Evolutionary conservation across 2,329 filamentous ascomycete species (phyloP), one percentile per base, ranked within the genome.

Genomic region (Erysiphe pulchra): DNA sequence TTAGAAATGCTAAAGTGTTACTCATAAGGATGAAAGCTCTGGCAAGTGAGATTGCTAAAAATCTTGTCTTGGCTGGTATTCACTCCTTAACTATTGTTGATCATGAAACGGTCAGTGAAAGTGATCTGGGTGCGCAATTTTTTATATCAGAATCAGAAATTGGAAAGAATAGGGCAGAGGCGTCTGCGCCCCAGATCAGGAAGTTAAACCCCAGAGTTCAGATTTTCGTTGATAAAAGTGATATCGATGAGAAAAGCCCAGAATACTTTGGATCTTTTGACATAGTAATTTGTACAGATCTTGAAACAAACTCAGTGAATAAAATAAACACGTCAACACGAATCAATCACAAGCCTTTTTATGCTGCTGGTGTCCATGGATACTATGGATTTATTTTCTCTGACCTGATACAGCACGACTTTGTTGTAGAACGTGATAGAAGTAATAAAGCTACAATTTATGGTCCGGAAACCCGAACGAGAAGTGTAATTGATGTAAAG

Each of bases 311-410:
- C 47, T 75, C 75, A 0, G 71, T 92, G 50, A 75, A 75, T 51
- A 71, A 74, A 48, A 80, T 95, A 63, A 94, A 95, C 63, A 82
- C 82, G 18, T 79, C 81, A 28, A 86, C 85, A 37, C 79, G 87
- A 42, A 64, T 92, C 34, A 76, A 79, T 49, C 71, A 74, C 50
- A 74, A 75, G 42, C 77, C 85, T 11, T 94, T 94, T 61, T 98
- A 98, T 62, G 84, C 84, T 10, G 81, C 85, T 33, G 79, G 77
- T 44, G 74, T 80, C 2, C 83, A 94, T 58, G 90, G 90, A 43
- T 71, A 93, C 59, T 95, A 92, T 60, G 90, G 90, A 47, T 98
- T 83, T 64, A 80, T 93, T 52, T 98, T 98, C 60, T 80, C 81
- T 47, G 90, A 98, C 60, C 70, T 98, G 18, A 84, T 93, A 53